Conservation (phyloP, 2,329 filamentous ascomycete species). For the Coniochaeta sp. region DNA sequence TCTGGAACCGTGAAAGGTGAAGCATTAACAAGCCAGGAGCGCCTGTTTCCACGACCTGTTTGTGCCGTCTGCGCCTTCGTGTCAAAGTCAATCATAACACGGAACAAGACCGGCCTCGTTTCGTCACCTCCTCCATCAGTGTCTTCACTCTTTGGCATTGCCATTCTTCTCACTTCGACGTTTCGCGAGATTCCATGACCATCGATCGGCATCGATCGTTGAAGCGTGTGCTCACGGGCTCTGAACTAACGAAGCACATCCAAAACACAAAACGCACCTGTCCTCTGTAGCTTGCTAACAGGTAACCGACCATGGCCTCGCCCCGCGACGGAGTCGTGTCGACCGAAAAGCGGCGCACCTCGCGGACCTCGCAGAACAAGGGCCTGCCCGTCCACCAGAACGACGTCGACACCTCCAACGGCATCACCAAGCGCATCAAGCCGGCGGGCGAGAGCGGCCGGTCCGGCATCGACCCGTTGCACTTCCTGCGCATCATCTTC, state of each 20-base stretch:
- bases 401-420: background rate
- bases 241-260: background rate
- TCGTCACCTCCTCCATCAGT: background rate
- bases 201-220: background rate
- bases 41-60: background rate
- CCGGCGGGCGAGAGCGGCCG: constrained; percentile 60
- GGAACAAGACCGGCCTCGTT: background rate
- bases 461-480: constrained; percentile 53
- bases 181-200: too few species aligned
- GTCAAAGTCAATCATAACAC: background rate
- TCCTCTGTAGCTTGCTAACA: background rate
- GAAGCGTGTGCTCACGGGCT: background rate
- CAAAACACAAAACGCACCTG: background rate
- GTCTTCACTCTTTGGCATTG: background rate
- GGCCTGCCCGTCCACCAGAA: background rate
- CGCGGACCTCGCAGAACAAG: background rate
- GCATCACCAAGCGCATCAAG: constrained; percentile 16
- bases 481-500: constrained; percentile 58
- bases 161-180: background rate
- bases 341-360: constrained; percentile 1
- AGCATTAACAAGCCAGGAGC: background rate
- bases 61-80: background rate
- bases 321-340: background rate
- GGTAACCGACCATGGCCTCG: background rate
- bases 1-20: background rate